A percentile compares a stretch with the other conserved stretches of the same genome.
Conservation (phyloP, 306 rosid genomes). For the Arachis stenosperma region DNA sequence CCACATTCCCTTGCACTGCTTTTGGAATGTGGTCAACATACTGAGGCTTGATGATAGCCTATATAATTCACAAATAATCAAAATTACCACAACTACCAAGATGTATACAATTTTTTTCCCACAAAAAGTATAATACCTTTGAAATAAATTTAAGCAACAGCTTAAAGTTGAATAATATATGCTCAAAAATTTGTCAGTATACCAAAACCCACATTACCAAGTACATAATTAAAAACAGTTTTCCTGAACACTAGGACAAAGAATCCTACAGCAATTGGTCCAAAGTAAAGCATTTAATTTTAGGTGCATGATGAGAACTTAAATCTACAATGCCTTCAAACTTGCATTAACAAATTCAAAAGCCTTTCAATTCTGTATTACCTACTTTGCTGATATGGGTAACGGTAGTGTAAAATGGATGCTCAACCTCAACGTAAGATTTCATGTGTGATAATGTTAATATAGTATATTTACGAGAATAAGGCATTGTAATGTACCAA, state of each 20-base stretch:
- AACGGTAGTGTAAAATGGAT: not conserved
- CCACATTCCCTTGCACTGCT: conserved; percentile 98
- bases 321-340: conserved; percentile 25
- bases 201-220: not conserved
- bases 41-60: conserved; percentile 98
- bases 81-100: conserved; percentile 5
- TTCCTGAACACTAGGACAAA: conserved; percentile 5
- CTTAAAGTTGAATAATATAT: not conserved
- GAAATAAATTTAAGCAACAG: conserved; percentile 1
- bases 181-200: conserved; percentile 5
- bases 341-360: not conserved
- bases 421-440: not conserved
- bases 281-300: conserved; percentile 4
- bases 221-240: not conserved
- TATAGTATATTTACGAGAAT: not conserved
- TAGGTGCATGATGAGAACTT: not conserved
- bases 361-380: conserved; percentile 15
- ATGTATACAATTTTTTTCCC: no score
- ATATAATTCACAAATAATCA: conserved; percentile 12
- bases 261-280: not conserved
- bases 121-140: not conserved
- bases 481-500: not conserved
- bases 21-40: conserved; percentile 97
- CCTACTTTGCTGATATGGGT: not conserved
- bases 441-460: not conserved